Conservation (phyloP, 2,329 filamentous ascomycete genomes). For the Penicillium sp. region DNA sequence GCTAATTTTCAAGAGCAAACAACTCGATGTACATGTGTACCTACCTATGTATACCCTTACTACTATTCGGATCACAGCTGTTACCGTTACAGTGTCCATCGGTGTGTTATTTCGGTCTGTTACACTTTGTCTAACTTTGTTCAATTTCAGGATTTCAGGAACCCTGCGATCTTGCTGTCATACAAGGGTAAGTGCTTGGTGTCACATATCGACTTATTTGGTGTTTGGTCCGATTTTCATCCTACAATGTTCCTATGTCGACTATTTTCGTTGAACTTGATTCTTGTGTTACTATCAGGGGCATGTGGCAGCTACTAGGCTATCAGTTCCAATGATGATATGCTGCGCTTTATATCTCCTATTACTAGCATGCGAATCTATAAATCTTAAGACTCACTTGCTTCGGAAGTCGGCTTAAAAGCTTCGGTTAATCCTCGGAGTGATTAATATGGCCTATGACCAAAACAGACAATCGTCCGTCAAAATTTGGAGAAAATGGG, state of each 20-base stretch:
- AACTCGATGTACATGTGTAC: neutral
- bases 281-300: neutral
- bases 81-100: slow-evolving; percentile 7
- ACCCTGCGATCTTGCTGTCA: neutral
- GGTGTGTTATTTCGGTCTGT: neutral
- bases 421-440: neutral
- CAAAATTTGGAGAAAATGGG: neutral
- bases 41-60: neutral
- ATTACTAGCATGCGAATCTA: neutral
- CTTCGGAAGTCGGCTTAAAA: neutral
- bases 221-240: neutral
- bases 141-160: neutral
- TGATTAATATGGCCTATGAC: neutral
- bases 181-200: neutral
- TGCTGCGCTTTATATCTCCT: neutral
- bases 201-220: neutral
- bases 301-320: neutral
- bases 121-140: slow-evolving; percentile 1
- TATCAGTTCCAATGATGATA: neutral
- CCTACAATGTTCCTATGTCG: neutral
- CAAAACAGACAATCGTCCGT: neutral
- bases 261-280: neutral
- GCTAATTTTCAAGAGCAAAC: neutral
- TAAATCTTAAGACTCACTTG: neutral
- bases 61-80: neutral